A percentile compares a stretch with the other conserved stretches of the same genome.
phyloP scores from a whole-genome alignment of 1,284 basidiomycete genomes.

The Stygiomarasmius scandens region DNA sequence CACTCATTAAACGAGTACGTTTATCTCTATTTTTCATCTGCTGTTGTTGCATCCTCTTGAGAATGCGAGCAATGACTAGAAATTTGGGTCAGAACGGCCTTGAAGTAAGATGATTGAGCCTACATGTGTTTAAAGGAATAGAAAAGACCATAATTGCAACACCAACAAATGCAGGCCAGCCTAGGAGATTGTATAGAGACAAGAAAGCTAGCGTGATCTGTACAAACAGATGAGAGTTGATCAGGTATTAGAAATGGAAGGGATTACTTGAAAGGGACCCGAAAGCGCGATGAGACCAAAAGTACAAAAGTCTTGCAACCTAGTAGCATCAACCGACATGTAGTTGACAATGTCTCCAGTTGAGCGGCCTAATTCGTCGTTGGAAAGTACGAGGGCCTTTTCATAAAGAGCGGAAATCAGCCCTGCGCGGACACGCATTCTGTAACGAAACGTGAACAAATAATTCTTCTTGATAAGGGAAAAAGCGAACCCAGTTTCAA shows the following conservation, averaged over 20 bases:
- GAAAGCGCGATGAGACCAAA: conserved; percentile 76
- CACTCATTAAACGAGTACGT: conserved; percentile 78
- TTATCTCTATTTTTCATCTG: conserved; percentile 93
- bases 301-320: conserved; percentile 86
- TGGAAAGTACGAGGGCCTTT: conserved; percentile 85
- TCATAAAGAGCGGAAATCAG: conserved; percentile 86
- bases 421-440: conserved; percentile 89
- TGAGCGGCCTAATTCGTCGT: conserved; percentile 78
- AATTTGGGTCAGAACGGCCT: neutral
- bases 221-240: neutral
- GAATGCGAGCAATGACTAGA: conserved; percentile 65
- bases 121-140: conserved; percentile 76
- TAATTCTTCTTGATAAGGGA: neutral
- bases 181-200: conserved; percentile 86
- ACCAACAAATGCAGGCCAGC: conserved; percentile 91
- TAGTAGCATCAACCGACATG: conserved; percentile 86
- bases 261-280: conserved; percentile 65
- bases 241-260: neutral
- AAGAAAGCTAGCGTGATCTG: conserved; percentile 88
- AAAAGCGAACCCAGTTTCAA: conserved; percentile 64
- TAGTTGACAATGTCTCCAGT: conserved; percentile 94
- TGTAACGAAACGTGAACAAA: conserved; percentile 17
- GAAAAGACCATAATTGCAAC: conserved; percentile 90
- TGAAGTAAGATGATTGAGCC: conserved; percentile 12
- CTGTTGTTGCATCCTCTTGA: conserved; percentile 81